Evolutionary conservation across 2,329 filamentous ascomycete genomes (phyloP).

Genomic region (Colletotrichum acutatum): DNA sequence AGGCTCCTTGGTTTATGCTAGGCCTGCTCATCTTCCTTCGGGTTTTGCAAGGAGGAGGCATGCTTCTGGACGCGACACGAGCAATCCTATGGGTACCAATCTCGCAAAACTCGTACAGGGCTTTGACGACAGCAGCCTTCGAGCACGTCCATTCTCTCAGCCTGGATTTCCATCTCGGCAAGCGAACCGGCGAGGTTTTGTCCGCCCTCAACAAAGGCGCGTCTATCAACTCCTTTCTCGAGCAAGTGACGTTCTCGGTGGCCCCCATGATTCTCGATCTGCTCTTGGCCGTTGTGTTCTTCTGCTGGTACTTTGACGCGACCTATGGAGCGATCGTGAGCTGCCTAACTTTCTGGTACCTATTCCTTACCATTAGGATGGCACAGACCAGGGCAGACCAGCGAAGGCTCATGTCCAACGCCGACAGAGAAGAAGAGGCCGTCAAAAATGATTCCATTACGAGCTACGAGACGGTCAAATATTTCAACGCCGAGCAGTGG

Average conservation of each 20-base stretch:
- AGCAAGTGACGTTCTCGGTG: constrained; percentile 96
- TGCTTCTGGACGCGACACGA: constrained; percentile 83
- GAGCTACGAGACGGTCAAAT: constrained; percentile 96
- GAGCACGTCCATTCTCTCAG: constrained; percentile 97
- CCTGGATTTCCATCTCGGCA: constrained; percentile 95
- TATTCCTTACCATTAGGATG: constrained; percentile 96
- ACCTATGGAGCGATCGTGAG: constrained; percentile 86
- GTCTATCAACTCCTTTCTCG: constrained; percentile 95
- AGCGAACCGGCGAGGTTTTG: constrained; percentile 95
- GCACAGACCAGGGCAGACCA: constrained; percentile 93
- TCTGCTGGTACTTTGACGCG: constrained; percentile 78
- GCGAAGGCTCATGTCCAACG: constrained; percentile 92
- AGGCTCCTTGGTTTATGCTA: constrained; percentile 72
- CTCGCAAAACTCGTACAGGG: constrained; percentile 95
- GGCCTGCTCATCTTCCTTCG: constrained; percentile 83
- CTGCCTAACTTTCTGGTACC: constrained; percentile 93
- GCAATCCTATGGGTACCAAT: constrained; percentile 95
- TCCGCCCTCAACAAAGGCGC: constrained; percentile 96
- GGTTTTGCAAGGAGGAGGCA: constrained; percentile 88
- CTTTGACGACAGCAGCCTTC: constrained; percentile 93
- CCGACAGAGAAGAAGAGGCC: constrained; percentile 92
- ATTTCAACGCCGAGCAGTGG: constrained; percentile 86
- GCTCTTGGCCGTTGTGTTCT: constrained; percentile 84
- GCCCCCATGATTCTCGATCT: constrained; percentile 95
- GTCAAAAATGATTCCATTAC: constrained; percentile 99